Evolutionary conservation across 2,329 filamentous ascomycete species (phyloP).

Genomic region (Colletotrichum musae): DNA sequence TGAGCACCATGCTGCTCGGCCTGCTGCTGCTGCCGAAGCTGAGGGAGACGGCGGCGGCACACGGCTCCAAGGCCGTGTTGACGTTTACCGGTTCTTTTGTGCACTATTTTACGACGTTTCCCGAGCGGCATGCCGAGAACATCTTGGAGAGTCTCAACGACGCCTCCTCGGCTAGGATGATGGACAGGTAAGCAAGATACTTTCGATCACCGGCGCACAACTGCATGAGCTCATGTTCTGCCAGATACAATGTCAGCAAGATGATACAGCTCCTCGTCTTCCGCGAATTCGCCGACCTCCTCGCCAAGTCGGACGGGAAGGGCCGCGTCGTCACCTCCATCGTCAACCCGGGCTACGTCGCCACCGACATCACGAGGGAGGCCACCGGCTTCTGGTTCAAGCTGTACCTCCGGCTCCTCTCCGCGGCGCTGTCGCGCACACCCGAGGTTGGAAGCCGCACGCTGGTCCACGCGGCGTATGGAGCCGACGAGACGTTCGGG

Average conservation of each 20-base stretch:
- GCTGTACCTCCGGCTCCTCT: no score
- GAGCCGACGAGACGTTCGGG: conserved; percentile 55
- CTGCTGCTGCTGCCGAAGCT: conserved; percentile 59
- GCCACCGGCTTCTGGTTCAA: conserved; percentile 24
- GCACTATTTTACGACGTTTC: conserved; percentile 47
- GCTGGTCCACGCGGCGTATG: conserved; percentile 54
- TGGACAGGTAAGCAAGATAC: conserved; percentile 5
- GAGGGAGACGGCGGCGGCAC: conserved; percentile 50
- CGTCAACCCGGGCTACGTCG: conserved; percentile 9
- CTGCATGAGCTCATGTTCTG: background rate
- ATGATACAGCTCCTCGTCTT: conserved; percentile 20
- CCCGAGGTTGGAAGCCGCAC: conserved; percentile 56
- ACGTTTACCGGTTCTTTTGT: conserved; percentile 8
- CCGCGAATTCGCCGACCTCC: conserved; percentile 15
- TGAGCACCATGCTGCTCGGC: conserved; percentile 60
- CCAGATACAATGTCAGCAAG: conserved; percentile 26
- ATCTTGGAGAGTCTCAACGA: conserved; percentile 51
- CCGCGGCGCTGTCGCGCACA: conserved; percentile 47
- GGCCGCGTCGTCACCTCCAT: background rate
- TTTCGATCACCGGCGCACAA: no score
- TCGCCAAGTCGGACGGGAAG: background rate
- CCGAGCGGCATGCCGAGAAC: conserved; percentile 46
- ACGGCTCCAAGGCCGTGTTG: background rate
- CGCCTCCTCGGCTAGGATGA: background rate
- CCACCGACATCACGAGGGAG: conserved; percentile 6